Conservation (phyloP, 73 alveolate species). For the Paramecium octaurelia region DNA sequence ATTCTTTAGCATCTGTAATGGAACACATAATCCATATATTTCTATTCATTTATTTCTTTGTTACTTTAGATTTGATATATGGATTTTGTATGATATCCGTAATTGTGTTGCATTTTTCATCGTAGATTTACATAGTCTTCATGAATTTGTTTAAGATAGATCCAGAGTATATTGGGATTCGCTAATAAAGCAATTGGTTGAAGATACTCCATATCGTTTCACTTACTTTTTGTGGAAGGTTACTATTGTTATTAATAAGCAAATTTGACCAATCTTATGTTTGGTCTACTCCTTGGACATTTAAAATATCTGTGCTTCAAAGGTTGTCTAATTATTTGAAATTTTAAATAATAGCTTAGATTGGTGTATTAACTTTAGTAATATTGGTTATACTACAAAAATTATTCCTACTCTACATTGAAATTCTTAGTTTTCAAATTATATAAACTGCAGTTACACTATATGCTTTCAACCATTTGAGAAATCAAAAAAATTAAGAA, state of each 20-base stretch:
- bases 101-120: not conserved
- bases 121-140: slow-evolving; percentile 3
- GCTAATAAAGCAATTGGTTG: not conserved
- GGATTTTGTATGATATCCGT: slow-evolving; percentile 25
- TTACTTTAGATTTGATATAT: not conserved
- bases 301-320: not conserved
- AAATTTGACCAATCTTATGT: not conserved
- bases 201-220: not conserved
- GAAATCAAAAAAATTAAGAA: not conserved
- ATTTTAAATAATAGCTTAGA: not conserved
- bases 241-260: slow-evolving; percentile 1
- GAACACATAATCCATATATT: slow-evolving; percentile 27
- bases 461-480: not conserved
- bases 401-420: not conserved
- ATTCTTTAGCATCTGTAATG: not conserved
- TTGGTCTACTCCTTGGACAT: slow-evolving; percentile 40
- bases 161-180: slow-evolving; percentile 46
- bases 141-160: slow-evolving; percentile 24
- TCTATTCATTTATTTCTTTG: not conserved
- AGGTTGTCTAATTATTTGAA: not conserved
- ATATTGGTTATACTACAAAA: not conserved
- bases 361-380: not conserved
- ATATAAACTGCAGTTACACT: not conserved
- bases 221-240: slow-evolving; percentile 27
- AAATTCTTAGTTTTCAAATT: not conserved